phyloP scores from a whole-genome alignment of 306 rosid species.

The Citrullus colocynthis region DNA sequence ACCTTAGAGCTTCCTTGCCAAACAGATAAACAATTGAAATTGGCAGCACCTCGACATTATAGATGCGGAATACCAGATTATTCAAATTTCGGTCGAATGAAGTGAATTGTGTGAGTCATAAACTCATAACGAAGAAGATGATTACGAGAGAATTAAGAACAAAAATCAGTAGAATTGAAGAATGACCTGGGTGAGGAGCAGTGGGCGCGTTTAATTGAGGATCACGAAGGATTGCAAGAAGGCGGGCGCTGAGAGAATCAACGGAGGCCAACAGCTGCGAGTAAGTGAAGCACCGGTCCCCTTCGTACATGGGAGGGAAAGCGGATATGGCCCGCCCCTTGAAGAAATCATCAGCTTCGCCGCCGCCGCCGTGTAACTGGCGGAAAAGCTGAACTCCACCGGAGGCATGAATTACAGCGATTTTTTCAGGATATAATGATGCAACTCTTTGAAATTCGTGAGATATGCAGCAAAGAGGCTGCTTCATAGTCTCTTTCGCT shows the following conservation, averaged over 20 bases:
- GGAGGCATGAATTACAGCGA: slow-evolving; percentile 60
- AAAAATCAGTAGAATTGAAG: neutral
- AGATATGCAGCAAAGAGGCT: slow-evolving; percentile 43
- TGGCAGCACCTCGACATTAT: neutral
- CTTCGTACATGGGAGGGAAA: slow-evolving; percentile 36
- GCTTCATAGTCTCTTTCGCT: neutral
- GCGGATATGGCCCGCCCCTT: slow-evolving; percentile 13
- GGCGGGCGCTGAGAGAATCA: slow-evolving; percentile 48
- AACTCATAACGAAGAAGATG: neutral
- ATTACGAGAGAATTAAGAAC: neutral
- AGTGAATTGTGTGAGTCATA: neutral
- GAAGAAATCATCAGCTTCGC: slow-evolving; percentile 17
- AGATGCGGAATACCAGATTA: neutral
- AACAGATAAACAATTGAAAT: neutral
- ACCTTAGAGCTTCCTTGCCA: neutral
- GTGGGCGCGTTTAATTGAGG: slow-evolving; percentile 21
- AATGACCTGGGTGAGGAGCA: slow-evolving; percentile 24
- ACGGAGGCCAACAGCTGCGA: slow-evolving; percentile 39
- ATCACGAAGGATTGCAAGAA: slow-evolving; percentile 31
- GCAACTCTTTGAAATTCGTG: slow-evolving; percentile 50
- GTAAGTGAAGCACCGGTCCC: slow-evolving; percentile 56
- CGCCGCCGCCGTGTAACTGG: slow-evolving; percentile 3
- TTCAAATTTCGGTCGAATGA: neutral
- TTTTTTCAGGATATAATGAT: slow-evolving; percentile 37
- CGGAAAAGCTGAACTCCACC: slow-evolving; percentile 27